Conservation (phyloP, 345 rosid genomes). For the Eucalyptus cloeziana region DNA sequence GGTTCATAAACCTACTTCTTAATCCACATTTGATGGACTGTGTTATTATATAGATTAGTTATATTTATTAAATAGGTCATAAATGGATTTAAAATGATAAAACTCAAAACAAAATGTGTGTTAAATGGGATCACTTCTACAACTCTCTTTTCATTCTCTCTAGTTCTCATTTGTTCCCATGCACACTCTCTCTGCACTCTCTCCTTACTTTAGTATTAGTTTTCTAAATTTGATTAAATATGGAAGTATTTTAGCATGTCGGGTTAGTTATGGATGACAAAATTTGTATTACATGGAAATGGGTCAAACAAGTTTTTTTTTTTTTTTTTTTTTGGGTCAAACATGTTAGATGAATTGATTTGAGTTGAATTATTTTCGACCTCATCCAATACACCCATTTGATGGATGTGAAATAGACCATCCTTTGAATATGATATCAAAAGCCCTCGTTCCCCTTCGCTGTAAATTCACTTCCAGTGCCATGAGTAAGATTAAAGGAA, state of each 20-base stretch:
- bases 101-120: too few relatives aligned
- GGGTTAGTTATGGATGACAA: fast-evolving
- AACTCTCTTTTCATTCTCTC: background rate
- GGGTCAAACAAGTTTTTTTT: too few relatives aligned
- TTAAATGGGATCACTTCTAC: background rate
- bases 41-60: too few relatives aligned
- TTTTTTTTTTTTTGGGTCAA: fast-evolving
- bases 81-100: too few relatives aligned
- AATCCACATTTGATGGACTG: fast-evolving
- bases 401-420: background rate
- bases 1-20: background rate
- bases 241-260: too few relatives aligned
- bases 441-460: background rate
- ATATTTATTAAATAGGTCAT: too few relatives aligned
- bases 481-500: background rate
- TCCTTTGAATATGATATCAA: background rate
- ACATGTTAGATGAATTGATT: fast-evolving
- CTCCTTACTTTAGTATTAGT: fast-evolving
- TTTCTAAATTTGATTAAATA: too few relatives aligned
- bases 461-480: background rate
- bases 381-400: background rate
- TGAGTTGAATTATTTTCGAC: fast-evolving
- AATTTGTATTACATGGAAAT: fast-evolving
- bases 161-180: background rate
- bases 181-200: fast-evolving